Percentiles rank a stretch among this genome's conserved stretches.
Conservation (phyloP, 2,329 filamentous ascomycete genomes). For the Hypoxylon sp. region DNA sequence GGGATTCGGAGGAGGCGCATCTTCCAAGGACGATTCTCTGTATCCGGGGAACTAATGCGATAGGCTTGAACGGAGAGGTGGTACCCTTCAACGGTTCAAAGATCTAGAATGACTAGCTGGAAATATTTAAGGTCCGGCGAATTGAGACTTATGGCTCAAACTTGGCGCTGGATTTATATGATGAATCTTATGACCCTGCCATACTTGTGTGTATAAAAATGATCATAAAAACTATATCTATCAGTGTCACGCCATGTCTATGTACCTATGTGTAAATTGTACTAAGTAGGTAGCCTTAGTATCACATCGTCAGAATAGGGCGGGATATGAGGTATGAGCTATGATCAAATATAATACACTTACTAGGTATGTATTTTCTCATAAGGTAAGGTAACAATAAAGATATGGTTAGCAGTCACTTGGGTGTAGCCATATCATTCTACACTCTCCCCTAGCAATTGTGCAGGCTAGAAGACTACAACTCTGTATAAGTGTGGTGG, state of each 20-base stretch:
- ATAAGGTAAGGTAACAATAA: too few species aligned
- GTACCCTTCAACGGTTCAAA: constrained; percentile 14
- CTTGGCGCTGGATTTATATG: background rate
- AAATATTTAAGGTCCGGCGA: constrained; percentile 1
- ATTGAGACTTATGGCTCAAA: background rate
- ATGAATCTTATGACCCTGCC: background rate
- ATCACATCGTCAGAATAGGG: background rate
- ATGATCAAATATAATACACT: background rate
- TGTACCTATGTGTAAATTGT: background rate
- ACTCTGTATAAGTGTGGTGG: background rate
- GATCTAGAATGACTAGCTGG: constrained; percentile 31
- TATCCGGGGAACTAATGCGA: constrained; percentile 4
- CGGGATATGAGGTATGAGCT: too few species aligned
- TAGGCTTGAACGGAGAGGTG: constrained; percentile 14
- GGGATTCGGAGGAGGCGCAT: background rate
- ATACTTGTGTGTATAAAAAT: background rate
- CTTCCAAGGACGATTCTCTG: background rate
- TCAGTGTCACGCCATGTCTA: background rate
- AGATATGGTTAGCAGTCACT: background rate
- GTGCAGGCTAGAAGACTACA: background rate
- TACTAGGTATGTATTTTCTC: background rate
- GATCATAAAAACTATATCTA: background rate
- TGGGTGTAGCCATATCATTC: background rate
- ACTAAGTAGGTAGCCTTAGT: background rate
- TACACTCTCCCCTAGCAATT: background rate